Evolutionary conservation across 2,329 filamentous ascomycete species (phyloP), one percentile per base, ranked within the genome.

Genomic region (Pezicula neosporulosa): DNA sequence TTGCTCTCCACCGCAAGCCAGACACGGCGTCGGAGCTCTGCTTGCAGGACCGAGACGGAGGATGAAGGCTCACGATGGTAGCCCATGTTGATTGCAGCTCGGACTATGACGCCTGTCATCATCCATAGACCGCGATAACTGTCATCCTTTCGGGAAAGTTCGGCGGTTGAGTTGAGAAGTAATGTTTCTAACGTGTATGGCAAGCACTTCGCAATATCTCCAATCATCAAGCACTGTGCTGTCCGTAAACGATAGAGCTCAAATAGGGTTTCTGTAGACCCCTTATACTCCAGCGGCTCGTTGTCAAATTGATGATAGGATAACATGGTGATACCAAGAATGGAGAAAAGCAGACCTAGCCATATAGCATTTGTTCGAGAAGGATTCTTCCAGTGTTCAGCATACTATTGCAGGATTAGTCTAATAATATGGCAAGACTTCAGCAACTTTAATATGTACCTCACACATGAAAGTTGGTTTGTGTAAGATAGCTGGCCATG

Each of bases 391-490:
- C 87, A 92, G 63, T 84, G 80, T 6, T 68, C 69, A 27, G 24
- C 21, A 9, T 49, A 49, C 47, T 49, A 27, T n/a, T 16, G 16
- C n/a, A 30, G 5, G 28, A 44, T 49, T 27, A 49, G 44, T 46
- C 28, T 12, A 35, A 12, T 18, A 4, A 46, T 18, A n/a, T 33
- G 30, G 18, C 37, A 12, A 19, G 18, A 21, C 9, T 12, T 44
- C 6, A 21, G 42, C n/a, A 19, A 35, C 21, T 12, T 35, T 12
- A 19, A 35, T 8, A n/a, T n/a, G n/a, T n/a, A 88, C 73, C 68
- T 87, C 81, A 61, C 85, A 80, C 63, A 92, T 84, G 61, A 96
- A 96, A 0, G 89, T 90, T 15, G 90, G 90, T 0, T 84, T 83
- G 63, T 93, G 89, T 47, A 93, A 80, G 58, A 92, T 82, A 65